Evolutionary conservation across 257 asterid genomes (phyloP).

Genomic region (Jaltomata sinuosa): DNA sequence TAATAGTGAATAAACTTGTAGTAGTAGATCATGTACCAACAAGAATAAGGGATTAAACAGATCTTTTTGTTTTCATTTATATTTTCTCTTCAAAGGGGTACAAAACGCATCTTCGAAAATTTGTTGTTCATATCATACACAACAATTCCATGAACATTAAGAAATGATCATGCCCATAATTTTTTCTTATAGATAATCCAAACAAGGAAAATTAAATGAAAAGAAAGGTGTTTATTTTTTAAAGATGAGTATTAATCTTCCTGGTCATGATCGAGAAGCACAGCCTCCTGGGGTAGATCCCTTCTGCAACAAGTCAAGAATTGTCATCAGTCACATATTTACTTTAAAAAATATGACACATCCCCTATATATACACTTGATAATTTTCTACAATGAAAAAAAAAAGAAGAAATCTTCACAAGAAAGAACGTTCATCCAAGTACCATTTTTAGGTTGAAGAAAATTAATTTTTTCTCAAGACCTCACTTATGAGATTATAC

Average conservation of each 20-base stretch:
- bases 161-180: background rate
- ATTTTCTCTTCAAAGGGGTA: background rate
- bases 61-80: background rate
- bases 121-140: background rate
- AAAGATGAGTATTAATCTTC: background rate
- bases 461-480: no score
- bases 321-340: background rate
- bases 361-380: background rate
- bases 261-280: background rate
- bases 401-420: background rate
- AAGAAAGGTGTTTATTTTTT: background rate
- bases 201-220: background rate
- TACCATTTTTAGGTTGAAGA: background rate
- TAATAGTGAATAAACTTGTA: no score
- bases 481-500: no score
- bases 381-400: background rate
- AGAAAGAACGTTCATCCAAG: background rate
- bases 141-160: background rate
- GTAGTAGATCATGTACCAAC: background rate
- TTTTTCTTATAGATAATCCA: background rate
- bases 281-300: slow-evolving; percentile 1
- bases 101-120: background rate
- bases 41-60: background rate
- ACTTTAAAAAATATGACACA: background rate
- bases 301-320: background rate